phyloP scores from a whole-genome alignment of 176 grass and related monocot species.

The Tuctoria greenei region DNA sequence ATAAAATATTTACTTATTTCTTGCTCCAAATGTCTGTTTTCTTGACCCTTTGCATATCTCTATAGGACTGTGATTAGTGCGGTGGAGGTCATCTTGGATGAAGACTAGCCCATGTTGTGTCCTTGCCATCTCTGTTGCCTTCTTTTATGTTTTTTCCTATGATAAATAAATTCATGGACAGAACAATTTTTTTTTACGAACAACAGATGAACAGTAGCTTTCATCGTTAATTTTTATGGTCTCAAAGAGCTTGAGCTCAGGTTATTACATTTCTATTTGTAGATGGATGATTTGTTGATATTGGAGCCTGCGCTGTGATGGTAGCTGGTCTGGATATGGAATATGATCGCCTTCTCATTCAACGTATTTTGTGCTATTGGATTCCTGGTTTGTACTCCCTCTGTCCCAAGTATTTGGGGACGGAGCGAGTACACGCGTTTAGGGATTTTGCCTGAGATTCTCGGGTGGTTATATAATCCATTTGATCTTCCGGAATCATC shows the following conservation, averaged over 20 bases:
- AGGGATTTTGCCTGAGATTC: neutral
- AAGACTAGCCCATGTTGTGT: conserved; percentile 40
- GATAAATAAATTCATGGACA: conserved; percentile 16
- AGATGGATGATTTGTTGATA: conserved; percentile 77
- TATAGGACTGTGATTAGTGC: conserved; percentile 77
- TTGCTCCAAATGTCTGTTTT: conserved; percentile 25
- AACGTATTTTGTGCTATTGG: conserved; percentile 29
- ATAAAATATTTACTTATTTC: conserved; percentile 14
- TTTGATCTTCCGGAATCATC: neutral
- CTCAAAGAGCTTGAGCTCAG: conserved; percentile 47
- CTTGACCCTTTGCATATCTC: conserved; percentile 56
- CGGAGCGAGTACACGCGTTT: no score
- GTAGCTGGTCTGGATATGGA: conserved; percentile 39
- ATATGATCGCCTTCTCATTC: conserved; percentile 22
- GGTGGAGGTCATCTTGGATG: conserved; percentile 53
- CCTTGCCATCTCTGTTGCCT: conserved; percentile 14
- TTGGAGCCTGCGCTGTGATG: conserved; percentile 49
- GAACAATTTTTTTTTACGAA: neutral
- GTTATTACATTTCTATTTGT: conserved; percentile 64
- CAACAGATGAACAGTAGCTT: conserved; percentile 9
- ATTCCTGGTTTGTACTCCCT: conserved; percentile 16
- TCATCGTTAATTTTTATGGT: conserved; percentile 34
- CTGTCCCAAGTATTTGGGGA: no score
- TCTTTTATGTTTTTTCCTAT: conserved; percentile 16
- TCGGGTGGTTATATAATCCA: neutral